These are phyloP conservation scores for Vanderwaltozyma verrucispora DNA, from an alignment of 805 yeast species.

Conservation along the genomic window DNA sequence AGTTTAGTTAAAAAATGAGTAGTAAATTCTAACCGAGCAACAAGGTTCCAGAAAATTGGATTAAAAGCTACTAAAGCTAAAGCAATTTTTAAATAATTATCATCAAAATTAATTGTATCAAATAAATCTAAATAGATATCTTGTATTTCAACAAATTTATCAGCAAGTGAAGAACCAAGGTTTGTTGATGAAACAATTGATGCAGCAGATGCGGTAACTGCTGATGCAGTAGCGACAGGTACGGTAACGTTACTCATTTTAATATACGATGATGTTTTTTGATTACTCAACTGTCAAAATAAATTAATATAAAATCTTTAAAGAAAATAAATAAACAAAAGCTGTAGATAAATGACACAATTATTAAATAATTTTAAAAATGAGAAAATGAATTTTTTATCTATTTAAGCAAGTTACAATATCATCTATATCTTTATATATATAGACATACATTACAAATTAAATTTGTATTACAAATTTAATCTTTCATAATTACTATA, in stretches of 20 bases:
- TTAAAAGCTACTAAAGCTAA: slow-evolving; percentile 71
- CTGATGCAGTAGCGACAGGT: neutral
- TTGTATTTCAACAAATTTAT: slow-evolving; percentile 1
- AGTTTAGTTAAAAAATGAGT: slow-evolving; percentile 67
- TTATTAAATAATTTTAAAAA: too few species aligned
- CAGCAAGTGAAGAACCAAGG: neutral
- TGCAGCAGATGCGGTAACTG: neutral
- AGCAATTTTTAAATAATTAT: slow-evolving; percentile 32
- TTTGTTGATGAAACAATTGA: neutral
- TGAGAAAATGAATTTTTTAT: too few species aligned
- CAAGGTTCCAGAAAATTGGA: slow-evolving; percentile 92
- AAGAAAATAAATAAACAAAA: too few species aligned
- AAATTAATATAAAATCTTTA: too few species aligned
- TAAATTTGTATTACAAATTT: too few species aligned
- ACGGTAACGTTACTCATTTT: neutral
- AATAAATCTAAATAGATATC: slow-evolving; percentile 7
- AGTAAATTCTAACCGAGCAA: slow-evolving; percentile 77
- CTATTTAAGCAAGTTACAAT: too few species aligned
- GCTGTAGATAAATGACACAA: too few species aligned
- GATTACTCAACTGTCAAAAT: too few species aligned
- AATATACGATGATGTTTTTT: too few species aligned
- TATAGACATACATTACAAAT: too few species aligned
- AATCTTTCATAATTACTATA: too few species aligned
- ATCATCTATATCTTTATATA: too few species aligned
- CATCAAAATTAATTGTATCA: slow-evolving; percentile 12